A percentile compares a stretch with the other conserved stretches of the same genome.
Conservation (phyloP, 371 early-diverging fungal genomes). For the Phascolomyces articulosus region DNA sequence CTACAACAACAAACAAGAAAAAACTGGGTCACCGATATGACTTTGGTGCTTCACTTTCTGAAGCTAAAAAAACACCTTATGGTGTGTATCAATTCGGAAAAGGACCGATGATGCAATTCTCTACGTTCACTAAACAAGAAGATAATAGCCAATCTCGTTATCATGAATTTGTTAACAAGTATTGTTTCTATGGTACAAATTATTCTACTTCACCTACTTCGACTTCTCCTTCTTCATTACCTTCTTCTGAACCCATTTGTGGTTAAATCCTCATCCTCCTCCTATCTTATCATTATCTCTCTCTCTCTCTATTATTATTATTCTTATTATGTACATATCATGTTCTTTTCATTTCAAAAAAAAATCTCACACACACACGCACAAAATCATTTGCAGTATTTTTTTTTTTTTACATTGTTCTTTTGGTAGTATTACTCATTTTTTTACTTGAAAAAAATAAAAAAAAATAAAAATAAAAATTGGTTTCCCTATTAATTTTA, state of each 20-base stretch:
- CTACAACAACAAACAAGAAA: constrained; percentile 19
- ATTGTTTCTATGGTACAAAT: constrained; percentile 54
- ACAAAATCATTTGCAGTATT: too few relatives aligned
- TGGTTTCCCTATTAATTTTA: too few relatives aligned
- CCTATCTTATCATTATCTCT: too few relatives aligned
- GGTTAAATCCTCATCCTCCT: too few relatives aligned
- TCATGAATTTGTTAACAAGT: constrained; percentile 60
- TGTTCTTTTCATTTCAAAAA: too few relatives aligned
- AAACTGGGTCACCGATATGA: constrained; percentile 43
- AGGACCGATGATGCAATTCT: not conserved
- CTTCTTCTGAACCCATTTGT: constrained; percentile 19
- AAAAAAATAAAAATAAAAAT: too few relatives aligned
- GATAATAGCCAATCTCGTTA: constrained; percentile 28
- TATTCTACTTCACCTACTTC: constrained; percentile 6
- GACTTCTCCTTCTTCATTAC: not conserved
- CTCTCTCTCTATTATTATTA: not conserved
- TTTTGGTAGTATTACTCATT: too few relatives aligned
- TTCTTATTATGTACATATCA: not conserved
- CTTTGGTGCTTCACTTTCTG: constrained; percentile 42
- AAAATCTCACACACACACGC: too few relatives aligned
- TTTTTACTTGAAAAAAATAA: too few relatives aligned
- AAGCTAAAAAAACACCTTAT: constrained; percentile 23
- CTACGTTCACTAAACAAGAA: not conserved
- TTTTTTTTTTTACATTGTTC: too few relatives aligned
- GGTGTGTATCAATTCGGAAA: not conserved